A percentile compares a stretch with the other conserved stretches of the same genome.
phyloP scores from a whole-genome alignment of 257 asterid species.

The Solanum bulbocastanum region DNA sequence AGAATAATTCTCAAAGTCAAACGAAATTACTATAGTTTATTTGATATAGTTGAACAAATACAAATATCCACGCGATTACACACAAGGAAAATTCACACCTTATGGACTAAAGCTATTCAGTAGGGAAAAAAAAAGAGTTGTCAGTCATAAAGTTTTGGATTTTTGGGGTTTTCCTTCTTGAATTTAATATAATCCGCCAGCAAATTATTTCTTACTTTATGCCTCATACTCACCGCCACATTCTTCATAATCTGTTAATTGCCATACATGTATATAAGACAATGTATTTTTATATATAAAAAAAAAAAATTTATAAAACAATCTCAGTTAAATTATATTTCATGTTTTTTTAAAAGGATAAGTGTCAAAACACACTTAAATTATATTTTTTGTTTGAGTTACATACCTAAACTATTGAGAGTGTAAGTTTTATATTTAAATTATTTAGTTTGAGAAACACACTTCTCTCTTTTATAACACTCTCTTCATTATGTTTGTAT shows the following conservation, averaged over 20 bases:
- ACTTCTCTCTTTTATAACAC: too few relatives aligned
- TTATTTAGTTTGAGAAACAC: too few relatives aligned
- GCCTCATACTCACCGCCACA: not conserved
- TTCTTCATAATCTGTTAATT: not conserved
- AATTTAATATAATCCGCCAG: not conserved
- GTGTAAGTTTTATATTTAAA: too few relatives aligned
- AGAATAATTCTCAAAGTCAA: too few relatives aligned
- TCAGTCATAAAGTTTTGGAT: not conserved
- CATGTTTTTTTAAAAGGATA: too few relatives aligned
- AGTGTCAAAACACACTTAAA: too few relatives aligned
- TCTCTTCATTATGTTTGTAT: too few relatives aligned
- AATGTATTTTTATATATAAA: too few relatives aligned
- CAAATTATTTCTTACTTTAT: not conserved
- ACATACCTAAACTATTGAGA: too few relatives aligned
- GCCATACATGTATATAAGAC: too few relatives aligned
- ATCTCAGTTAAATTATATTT: too few relatives aligned
- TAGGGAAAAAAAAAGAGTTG: not conserved
- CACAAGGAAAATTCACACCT: not conserved
- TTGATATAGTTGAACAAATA: not conserved
- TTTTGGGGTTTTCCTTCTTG: not conserved
- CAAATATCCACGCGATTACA: not conserved
- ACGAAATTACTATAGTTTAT: not conserved
- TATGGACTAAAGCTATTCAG: not conserved
- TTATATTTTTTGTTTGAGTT: fast-evolving
- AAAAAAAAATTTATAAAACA: too few relatives aligned